Conservation (phyloP, 441 rosid species). For the Pelargonium fulgidum region DNA sequence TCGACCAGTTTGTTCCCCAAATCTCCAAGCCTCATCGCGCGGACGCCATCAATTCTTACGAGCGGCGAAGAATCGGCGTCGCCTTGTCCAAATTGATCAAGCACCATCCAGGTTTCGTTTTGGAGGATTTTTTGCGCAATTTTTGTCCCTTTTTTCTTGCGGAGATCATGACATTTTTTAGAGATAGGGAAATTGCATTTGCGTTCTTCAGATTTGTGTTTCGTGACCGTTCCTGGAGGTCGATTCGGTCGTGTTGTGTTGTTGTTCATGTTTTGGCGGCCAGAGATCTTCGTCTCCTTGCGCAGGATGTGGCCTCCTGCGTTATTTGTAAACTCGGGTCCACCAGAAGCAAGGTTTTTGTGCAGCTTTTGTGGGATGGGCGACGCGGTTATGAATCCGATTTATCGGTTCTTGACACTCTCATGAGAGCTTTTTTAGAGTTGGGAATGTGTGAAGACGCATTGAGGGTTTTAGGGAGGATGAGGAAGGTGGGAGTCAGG, state of each 20-base stretch:
- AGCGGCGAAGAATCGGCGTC: constrained; percentile 44
- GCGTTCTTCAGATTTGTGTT: constrained; percentile 58
- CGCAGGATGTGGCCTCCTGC: constrained; percentile 59
- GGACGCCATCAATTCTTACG: constrained; percentile 34
- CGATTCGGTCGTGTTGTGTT: constrained; percentile 36
- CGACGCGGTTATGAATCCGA: constrained; percentile 42
- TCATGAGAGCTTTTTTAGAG: constrained; percentile 52
- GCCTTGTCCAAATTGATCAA: constrained; percentile 48
- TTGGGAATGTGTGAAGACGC: constrained; percentile 39
- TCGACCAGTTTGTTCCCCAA: background rate
- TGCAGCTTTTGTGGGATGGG: constrained; percentile 50
- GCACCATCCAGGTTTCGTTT: constrained; percentile 23
- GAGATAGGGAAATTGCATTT: constrained; percentile 40
- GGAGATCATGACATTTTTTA: constrained; percentile 38
- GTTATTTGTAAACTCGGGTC: constrained; percentile 45
- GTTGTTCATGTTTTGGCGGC: constrained; percentile 51
- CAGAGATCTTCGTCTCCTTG: constrained; percentile 35
- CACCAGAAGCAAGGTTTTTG: constrained; percentile 36
- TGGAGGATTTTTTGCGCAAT: constrained; percentile 29
- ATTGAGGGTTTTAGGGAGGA: constrained; percentile 36
- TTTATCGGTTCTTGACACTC: constrained; percentile 52
- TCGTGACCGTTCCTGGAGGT: constrained; percentile 34
- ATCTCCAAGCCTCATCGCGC: background rate
- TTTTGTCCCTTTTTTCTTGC: constrained; percentile 43
- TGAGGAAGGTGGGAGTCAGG: constrained; percentile 40